Evolutionary conservation across 495 filamentous ascomycete species (phyloP).

Genomic region (Aspergillus homomorphus): DNA sequence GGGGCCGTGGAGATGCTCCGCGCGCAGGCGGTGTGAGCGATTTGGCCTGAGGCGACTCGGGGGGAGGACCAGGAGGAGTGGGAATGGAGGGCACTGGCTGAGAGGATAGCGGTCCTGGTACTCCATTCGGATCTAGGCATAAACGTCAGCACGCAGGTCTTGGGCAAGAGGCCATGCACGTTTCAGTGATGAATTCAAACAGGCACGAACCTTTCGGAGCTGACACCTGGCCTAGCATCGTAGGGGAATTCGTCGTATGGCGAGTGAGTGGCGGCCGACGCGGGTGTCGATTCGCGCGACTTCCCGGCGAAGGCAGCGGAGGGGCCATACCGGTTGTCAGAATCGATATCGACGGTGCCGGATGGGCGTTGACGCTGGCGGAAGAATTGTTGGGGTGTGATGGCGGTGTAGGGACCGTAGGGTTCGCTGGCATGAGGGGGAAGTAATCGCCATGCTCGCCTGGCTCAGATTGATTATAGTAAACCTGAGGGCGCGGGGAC

Average conservation of each 20-base stretch:
- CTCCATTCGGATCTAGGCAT: conserved; percentile 27
- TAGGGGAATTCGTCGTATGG: conserved; percentile 81
- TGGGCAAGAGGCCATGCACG: neutral
- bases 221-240: conserved; percentile 46
- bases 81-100: conserved; percentile 33
- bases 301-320: conserved; percentile 79
- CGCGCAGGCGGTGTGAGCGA: conserved; percentile 37
- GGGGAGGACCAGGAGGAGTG: conserved; percentile 36
- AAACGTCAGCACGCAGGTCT: conserved; percentile 15
- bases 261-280: conserved; percentile 50
- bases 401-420: conserved; percentile 36
- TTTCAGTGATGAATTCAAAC: neutral
- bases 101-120: conserved; percentile 25
- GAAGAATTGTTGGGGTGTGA: conserved; percentile 39
- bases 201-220: conserved; percentile 28
- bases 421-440: conserved; percentile 68
- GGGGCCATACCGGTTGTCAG: conserved; percentile 77
- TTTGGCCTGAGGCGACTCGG: conserved; percentile 38
- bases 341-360: conserved; percentile 65
- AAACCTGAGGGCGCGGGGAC: conserved; percentile 62
- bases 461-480: conserved; percentile 61
- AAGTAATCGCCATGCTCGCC: conserved; percentile 86
- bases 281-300: conserved; percentile 45
- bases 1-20: conserved; percentile 38
- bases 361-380: conserved; percentile 24